Evolutionary conservation across 768 basidiomycete genomes (phyloP), one percentile per base, ranked within the genome.

Genomic region (Auricularia auricula-judae): DNA sequence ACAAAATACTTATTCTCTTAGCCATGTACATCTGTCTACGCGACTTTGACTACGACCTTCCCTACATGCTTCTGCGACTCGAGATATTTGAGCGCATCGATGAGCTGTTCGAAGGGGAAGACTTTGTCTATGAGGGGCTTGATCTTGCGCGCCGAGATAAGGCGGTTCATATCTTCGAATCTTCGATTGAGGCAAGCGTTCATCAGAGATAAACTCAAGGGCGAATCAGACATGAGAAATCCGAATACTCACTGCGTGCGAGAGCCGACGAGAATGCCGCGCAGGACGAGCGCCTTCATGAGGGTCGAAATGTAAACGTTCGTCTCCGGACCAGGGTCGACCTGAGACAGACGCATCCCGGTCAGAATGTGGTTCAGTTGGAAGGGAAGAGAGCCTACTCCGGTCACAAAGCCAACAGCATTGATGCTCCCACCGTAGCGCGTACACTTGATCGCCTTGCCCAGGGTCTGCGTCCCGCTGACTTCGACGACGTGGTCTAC

Each of bases 51-150:
- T 18, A 82, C 81, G n/a, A 86, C 78, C 73, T 87, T 86, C 16
- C 86, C 86, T 29, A 85, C 79, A 70, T 86, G 84, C 65, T 77
- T 76, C 66, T 85, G 83, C 1, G 78, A 80, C 65, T 79, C 76
- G 63, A 85, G 74, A 69, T 85, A 78, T 58, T 74, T 73, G 70
- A 82, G 86, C 1, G 85, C 86, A 56, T 79, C 74, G 36, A 76
- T 72, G 5, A 79, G 74, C 21, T 86, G 71, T 54, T 82, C 80
- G 68, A 85, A 87, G 10, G 74, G 64, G 75, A 86, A 87, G 0
- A 85, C 79, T 71, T 79, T 81, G 75, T 85, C 80, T 47, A 86
- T 71, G 8, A 42, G 8, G 39, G 39, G 39, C 7, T 14, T 1
- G 12, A 42, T 42, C 39, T 42, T 14, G 39, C 39, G 39, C 39